Percentiles rank a stretch among this genome's conserved stretches.
phyloP scores from a whole-genome alignment of 2,329 filamentous ascomycete genomes.

The Pseudogymnoascus destructans region DNA sequence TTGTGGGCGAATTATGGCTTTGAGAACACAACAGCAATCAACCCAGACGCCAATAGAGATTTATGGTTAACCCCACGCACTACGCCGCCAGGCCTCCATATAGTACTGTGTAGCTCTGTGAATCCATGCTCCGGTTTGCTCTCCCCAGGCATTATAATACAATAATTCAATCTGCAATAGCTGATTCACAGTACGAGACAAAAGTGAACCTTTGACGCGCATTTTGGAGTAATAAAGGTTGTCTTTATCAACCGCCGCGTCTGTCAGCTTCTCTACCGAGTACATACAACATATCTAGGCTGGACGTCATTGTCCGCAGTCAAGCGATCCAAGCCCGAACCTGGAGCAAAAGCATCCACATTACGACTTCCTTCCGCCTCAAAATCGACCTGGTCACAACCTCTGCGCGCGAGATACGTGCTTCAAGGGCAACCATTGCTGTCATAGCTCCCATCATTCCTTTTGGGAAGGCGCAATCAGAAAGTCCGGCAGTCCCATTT shows the following conservation, averaged over 20 bases:
- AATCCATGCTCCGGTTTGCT: neutral
- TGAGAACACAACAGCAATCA: neutral
- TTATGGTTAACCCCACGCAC: conserved; percentile 2
- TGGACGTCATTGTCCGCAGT: conserved; percentile 8
- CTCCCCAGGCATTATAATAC: neutral
- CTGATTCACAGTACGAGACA: neutral
- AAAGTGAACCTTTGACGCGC: conserved; percentile 1
- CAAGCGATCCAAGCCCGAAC: conserved; percentile 7
- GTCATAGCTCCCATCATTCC: conserved; percentile 7
- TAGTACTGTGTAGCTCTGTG: neutral
- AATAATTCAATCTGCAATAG: neutral
- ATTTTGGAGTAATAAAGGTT: neutral
- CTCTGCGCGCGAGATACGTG: conserved; percentile 7
- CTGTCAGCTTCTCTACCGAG: neutral
- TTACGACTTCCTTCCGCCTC: conserved; percentile 3
- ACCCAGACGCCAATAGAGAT: neutral
- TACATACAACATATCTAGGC: conserved; percentile 2
- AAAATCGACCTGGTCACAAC: conserved; percentile 5
- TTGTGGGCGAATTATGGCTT: neutral
- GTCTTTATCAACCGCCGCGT: neutral
- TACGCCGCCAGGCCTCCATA: neutral
- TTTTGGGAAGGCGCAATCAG: conserved; percentile 8
- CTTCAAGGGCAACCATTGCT: conserved; percentile 7
- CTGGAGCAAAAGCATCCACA: conserved; percentile 6
- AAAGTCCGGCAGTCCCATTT: conserved; percentile 5